Evolutionary conservation across 495 filamentous ascomycete species (phyloP), one percentile per base, ranked within the genome.

Genomic region (Hypoxylon subgilvum): DNA sequence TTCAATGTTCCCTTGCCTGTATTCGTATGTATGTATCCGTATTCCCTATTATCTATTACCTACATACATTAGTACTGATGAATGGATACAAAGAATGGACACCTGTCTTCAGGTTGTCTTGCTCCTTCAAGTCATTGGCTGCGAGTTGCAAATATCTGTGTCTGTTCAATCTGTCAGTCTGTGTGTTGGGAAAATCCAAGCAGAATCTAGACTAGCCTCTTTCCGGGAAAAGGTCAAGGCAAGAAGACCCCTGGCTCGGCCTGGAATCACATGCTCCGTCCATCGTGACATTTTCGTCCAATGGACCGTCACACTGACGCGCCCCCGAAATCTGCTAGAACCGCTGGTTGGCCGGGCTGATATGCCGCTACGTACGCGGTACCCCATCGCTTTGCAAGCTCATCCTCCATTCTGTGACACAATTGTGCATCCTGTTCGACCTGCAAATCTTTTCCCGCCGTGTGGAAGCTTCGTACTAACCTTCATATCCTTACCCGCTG

Each of bases 261-360:
- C 44, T 43, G 39, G 53, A 58, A 58, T 63, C 53, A 57, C 53
- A 63, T 63, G 60, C 48, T 58, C 43, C 52, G 52, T 63, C 60
- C 58, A 52, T 56, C 40, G 52, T 62, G 52, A 62, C 58, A 50
- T 16, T 44, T 18, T 25, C 17, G 25, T 34, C n/a, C n/a, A n/a
- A 17, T 3, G 9, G 41, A 18, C 35, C 25, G 32, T 31, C 36
- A 35, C 25, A 48, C 45, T 36, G 4, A n/a, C 23, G 32, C 32
- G 13, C 48, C 36, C 27, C 14, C 38, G 42, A 23, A 52, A 19
- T 14, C 17, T 40, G 10, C 23, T 16, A 30, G 42, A 17, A 13
- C 21, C n/a, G 22, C 53, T 59, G 54, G 54, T 54, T 64, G 54
- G 54, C 30, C 31, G 17, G 42, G 8, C 47, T 63, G 66, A 63